Conservation (phyloP, 2,329 filamentous ascomycete genomes). For the Xylaria hypoxylon region DNA sequence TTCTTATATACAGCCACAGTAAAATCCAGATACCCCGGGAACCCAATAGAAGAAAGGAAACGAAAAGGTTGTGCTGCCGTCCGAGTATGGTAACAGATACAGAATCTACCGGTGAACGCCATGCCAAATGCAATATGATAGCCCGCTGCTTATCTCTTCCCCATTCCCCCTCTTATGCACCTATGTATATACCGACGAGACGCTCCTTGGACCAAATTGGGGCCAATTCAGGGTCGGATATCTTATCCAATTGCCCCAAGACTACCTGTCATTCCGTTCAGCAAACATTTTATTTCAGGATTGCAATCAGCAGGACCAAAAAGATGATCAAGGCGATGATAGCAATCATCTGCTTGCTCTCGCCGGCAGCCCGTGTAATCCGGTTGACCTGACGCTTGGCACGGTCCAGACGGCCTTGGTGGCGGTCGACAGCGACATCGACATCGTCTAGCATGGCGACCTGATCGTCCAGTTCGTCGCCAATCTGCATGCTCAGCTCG, state of each 20-base stretch:
- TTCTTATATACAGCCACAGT: constrained; percentile 30
- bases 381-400: constrained; percentile 78
- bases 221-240: background rate
- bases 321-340: constrained; percentile 87
- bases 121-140: constrained; percentile 44
- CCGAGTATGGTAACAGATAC: constrained; percentile 33
- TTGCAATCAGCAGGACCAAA: constrained; percentile 82
- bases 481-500: constrained; percentile 94
- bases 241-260: background rate
- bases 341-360: constrained; percentile 87
- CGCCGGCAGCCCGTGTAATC: constrained; percentile 79
- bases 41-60: background rate
- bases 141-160: constrained; percentile 6
- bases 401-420: constrained; percentile 79
- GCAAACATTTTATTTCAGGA: constrained; percentile 71
- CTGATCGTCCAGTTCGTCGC: constrained; percentile 93
- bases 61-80: constrained; percentile 29
- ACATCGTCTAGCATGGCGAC: constrained; percentile 90
- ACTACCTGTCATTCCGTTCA: background rate
- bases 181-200: constrained; percentile 1
- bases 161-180: constrained; percentile 17
- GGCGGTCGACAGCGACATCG: constrained; percentile 83
- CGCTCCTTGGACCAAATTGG: background rate
- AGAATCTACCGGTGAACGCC: constrained; percentile 44
- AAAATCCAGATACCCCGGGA: constrained; percentile 28